These are phyloP conservation scores for Leucocoprinus sp. DNA, from an alignment of 768 basidiomycete species.

Conservation along the genomic window DNA sequence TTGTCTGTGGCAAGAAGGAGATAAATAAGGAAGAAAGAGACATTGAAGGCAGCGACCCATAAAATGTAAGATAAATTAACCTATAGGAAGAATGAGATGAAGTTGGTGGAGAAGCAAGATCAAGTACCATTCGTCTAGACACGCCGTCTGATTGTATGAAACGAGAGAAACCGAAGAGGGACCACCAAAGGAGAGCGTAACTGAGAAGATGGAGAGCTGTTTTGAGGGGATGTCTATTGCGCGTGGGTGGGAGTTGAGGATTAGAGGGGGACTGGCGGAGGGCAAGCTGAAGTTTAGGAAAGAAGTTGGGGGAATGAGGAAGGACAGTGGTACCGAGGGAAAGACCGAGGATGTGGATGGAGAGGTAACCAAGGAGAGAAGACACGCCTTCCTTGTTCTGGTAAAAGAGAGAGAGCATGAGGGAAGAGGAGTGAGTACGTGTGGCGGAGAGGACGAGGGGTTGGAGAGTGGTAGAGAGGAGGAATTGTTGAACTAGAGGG, in stretches of 20 bases:
- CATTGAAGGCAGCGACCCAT: slow-evolving; percentile 88
- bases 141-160: slow-evolving; percentile 27
- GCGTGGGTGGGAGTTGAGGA: no score
- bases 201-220: slow-evolving; percentile 68
- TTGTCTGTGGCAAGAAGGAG: slow-evolving; percentile 39
- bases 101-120: neutral
- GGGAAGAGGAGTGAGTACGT: slow-evolving; percentile 54
- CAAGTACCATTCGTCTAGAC: slow-evolving; percentile 39
- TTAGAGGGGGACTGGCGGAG: no score
- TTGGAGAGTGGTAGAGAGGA: slow-evolving; percentile 51
- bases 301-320: slow-evolving; percentile 69
- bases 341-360: slow-evolving; percentile 82
- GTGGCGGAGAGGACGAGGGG: slow-evolving; percentile 57
- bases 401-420: slow-evolving; percentile 13
- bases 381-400: slow-evolving; percentile 90
- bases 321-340: slow-evolving; percentile 75
- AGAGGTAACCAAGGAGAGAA: slow-evolving; percentile 80
- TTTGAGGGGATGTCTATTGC: slow-evolving; percentile 60
- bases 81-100: slow-evolving; percentile 28
- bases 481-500: slow-evolving; percentile 59
- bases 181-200: slow-evolving; percentile 79
- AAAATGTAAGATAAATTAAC: slow-evolving; percentile 84
- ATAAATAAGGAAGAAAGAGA: slow-evolving; percentile 75
- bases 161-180: slow-evolving; percentile 32
- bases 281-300: slow-evolving; percentile 46